These are phyloP conservation scores for Biscutella laevigata DNA, from an alignment of 441 rosid genomes.

Conservation along the genomic window DNA sequence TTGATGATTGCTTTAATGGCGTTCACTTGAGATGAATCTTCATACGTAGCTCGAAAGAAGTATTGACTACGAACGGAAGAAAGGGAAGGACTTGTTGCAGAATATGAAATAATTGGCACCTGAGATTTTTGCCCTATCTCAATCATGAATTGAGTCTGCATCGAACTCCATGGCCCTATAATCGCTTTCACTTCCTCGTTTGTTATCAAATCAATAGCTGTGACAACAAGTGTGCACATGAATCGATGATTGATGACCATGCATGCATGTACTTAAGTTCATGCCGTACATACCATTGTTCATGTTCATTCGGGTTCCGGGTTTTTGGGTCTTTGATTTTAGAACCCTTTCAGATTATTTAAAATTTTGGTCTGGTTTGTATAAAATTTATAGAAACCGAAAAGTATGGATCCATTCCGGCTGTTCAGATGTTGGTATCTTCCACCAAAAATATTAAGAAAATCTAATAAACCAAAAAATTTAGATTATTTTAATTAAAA, in stretches of 20 bases:
- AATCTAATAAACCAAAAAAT: too few species aligned
- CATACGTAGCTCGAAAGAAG: slow-evolving; percentile 35
- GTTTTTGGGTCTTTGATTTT: too few species aligned
- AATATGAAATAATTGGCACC: slow-evolving; percentile 55
- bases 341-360: too few species aligned
- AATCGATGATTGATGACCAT: not conserved
- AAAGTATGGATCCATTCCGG: too few species aligned
- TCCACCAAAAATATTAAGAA: too few species aligned
- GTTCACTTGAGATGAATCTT: slow-evolving; percentile 35
- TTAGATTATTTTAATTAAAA: too few species aligned
- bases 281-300: too few species aligned
- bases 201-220: slow-evolving; percentile 50
- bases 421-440: too few species aligned
- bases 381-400: too few species aligned
- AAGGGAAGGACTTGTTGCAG: slow-evolving; percentile 48
- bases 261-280: not conserved
- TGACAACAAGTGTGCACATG: not conserved
- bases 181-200: slow-evolving; percentile 44
- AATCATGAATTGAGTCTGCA: slow-evolving; percentile 36
- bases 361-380: too few species aligned
- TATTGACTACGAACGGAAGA: slow-evolving; percentile 28
- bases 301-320: too few species aligned
- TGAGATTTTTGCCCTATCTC: slow-evolving; percentile 38
- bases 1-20: slow-evolving; percentile 39
- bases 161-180: slow-evolving; percentile 40